Evolutionary conservation across 2,329 filamentous ascomycete genomes (phyloP).

Genomic region (Dichotomopilus funicola): DNA sequence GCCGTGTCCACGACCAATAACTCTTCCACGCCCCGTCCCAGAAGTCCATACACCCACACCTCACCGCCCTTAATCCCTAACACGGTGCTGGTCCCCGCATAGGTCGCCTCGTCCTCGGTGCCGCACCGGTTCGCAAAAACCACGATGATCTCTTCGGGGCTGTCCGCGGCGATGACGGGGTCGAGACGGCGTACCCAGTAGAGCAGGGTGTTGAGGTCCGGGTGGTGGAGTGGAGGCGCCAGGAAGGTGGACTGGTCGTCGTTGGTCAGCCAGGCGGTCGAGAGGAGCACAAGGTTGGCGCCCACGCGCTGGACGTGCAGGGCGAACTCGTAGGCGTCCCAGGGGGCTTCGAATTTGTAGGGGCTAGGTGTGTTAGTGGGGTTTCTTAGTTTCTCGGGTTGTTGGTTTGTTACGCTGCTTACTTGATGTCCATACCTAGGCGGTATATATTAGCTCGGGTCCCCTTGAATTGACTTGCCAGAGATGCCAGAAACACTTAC

Average conservation of each 20-base stretch:
- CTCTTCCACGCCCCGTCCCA: conserved; percentile 55
- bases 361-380: conserved; percentile 34
- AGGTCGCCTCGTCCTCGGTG: conserved; percentile 51
- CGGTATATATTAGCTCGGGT: not conserved
- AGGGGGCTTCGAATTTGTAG: conserved; percentile 43
- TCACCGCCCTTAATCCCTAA: conserved; percentile 51
- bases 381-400: no score
- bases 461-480: not conserved
- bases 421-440: conserved; percentile 56
- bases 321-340: conserved; percentile 42
- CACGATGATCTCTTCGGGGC: conserved; percentile 47
- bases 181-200: conserved; percentile 60
- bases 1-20: conserved; percentile 53
- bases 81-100: conserved; percentile 58
- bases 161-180: conserved; percentile 42
- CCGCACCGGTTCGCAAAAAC: conserved; percentile 59
- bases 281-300: conserved; percentile 56
- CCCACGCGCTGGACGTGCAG: conserved; percentile 48
- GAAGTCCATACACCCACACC: conserved; percentile 53
- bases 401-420: conserved; percentile 22
- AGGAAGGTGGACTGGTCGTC: conserved; percentile 39
- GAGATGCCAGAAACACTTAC: conserved; percentile 8
- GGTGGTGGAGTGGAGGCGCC: conserved; percentile 34
- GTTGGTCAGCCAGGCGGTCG: conserved; percentile 60
- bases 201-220: conserved; percentile 56